These are phyloP conservation scores for Microbotryum saponariae DNA, from an alignment of 1,284 basidiomycete species.

Conservation along the genomic window DNA sequence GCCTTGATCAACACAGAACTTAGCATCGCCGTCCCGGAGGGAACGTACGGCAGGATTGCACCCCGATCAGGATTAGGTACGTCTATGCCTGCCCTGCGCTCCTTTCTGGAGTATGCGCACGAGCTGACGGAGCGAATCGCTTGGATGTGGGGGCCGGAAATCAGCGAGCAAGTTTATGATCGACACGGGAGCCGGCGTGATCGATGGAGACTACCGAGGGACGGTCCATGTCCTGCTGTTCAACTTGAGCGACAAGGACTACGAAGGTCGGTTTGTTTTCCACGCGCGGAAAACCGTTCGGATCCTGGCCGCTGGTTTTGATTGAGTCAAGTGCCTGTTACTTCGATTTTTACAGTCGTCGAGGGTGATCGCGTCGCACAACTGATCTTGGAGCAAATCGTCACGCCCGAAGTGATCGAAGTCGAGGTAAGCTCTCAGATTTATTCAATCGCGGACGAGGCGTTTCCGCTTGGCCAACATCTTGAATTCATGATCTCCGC, in stretches of 20 bases:
- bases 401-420: constrained; percentile 74
- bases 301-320: background rate
- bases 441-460: no score
- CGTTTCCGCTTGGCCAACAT: no score
- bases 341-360: constrained; percentile 52
- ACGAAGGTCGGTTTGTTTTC: constrained; percentile 56
- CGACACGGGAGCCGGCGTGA: constrained; percentile 90
- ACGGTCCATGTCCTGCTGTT: constrained; percentile 87
- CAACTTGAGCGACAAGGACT: constrained; percentile 83
- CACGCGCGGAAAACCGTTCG: background rate
- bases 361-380: constrained; percentile 92
- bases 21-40: constrained; percentile 81
- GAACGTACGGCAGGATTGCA: constrained; percentile 92
- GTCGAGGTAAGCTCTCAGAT: constrained; percentile 58
- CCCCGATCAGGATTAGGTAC: constrained; percentile 86
- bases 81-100: constrained; percentile 33
- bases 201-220: constrained; percentile 94
- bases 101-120: background rate
- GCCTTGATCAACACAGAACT: constrained; percentile 84
- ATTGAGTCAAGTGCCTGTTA: background rate
- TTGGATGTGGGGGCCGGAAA: no score
- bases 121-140: background rate
- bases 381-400: constrained; percentile 83
- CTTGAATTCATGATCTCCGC: background rate
- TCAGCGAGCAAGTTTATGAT: constrained; percentile 93